These are phyloP conservation scores for Echium plantagineum DNA, from an alignment of 257 asterid species.

Conservation along the genomic window DNA sequence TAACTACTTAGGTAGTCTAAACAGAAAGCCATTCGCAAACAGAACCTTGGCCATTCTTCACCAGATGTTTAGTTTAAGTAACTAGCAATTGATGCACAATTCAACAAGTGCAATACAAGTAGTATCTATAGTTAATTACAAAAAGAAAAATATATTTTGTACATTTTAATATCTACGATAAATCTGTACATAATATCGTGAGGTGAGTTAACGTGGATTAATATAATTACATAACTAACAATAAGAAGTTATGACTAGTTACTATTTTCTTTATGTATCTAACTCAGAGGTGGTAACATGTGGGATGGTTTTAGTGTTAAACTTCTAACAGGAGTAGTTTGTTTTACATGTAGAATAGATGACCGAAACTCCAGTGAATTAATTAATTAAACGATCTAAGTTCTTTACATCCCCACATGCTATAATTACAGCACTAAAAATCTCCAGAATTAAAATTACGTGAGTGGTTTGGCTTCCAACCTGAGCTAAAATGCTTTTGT, in stretches of 20 bases:
- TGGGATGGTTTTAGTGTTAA: background rate
- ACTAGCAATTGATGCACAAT: too few relatives aligned
- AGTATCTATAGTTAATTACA: background rate
- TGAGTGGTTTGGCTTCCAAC: slow-evolving; percentile 19
- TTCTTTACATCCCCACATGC: background rate
- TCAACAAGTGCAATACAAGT: too few relatives aligned
- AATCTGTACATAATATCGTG: too few relatives aligned
- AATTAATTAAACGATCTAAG: background rate
- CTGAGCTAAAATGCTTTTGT: slow-evolving; percentile 78
- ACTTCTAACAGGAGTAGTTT: background rate
- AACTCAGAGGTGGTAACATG: background rate
- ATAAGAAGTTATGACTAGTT: too few relatives aligned
- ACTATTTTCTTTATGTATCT: too few relatives aligned
- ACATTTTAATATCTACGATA: background rate
- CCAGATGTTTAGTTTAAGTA: too few relatives aligned
- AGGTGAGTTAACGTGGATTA: too few relatives aligned
- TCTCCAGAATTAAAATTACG: background rate
- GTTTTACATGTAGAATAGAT: too few relatives aligned
- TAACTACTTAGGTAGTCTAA: background rate
- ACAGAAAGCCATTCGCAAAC: background rate
- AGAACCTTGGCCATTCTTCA: too few relatives aligned
- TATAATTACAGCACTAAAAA: background rate
- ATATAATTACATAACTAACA: too few relatives aligned
- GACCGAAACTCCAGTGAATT: too few relatives aligned
- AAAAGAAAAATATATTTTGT: background rate